These are phyloP conservation scores for Teratosphaeria pseudoeucalypti DNA, from an alignment of 2,329 filamentous ascomycete genomes.

Conservation along the genomic window DNA sequence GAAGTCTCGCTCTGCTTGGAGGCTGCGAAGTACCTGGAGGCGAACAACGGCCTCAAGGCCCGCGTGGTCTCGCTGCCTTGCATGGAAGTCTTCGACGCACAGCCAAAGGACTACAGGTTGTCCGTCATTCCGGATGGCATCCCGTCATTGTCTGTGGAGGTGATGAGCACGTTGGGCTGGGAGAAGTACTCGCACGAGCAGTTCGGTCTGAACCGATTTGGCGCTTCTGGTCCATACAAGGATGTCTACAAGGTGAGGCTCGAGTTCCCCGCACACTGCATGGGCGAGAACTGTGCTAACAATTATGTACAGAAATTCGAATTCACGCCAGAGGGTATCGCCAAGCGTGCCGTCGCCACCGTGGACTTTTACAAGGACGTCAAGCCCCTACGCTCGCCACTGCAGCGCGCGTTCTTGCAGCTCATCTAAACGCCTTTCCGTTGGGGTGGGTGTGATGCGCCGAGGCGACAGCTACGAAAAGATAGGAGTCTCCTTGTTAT, in stretches of 20 bases:
- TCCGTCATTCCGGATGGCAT: slow-evolving; percentile 88
- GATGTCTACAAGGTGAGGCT: slow-evolving; percentile 73
- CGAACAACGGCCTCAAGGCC: slow-evolving; percentile 76
- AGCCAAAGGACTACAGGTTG: slow-evolving; percentile 90
- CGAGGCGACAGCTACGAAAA: background rate
- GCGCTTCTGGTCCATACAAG: slow-evolving; percentile 94
- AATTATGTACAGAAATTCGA: slow-evolving; percentile 71
- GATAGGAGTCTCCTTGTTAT: slow-evolving; percentile 44
- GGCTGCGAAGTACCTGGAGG: slow-evolving; percentile 79
- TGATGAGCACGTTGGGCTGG: slow-evolving; percentile 96
- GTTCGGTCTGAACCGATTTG: slow-evolving; percentile 98
- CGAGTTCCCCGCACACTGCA: background rate
- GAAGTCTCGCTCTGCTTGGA: slow-evolving; percentile 93
- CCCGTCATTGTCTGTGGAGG: slow-evolving; percentile 86
- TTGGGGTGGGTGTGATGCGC: background rate
- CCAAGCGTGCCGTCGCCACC: slow-evolving; percentile 86
- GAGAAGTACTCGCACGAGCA: slow-evolving; percentile 99
- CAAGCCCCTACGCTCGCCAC: slow-evolving; percentile 75
- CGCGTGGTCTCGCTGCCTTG: slow-evolving; percentile 94
- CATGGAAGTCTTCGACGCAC: slow-evolving; percentile 91
- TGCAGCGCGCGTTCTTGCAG: slow-evolving; percentile 98
- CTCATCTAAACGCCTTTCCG: slow-evolving; percentile 54
- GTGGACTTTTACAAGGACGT: slow-evolving; percentile 96
- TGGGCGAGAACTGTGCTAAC: slow-evolving; percentile 28
- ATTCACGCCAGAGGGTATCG: slow-evolving; percentile 92